phyloP scores from a whole-genome alignment of 148 eudicot genomes.

The Pharnaceum exiguum region DNA sequence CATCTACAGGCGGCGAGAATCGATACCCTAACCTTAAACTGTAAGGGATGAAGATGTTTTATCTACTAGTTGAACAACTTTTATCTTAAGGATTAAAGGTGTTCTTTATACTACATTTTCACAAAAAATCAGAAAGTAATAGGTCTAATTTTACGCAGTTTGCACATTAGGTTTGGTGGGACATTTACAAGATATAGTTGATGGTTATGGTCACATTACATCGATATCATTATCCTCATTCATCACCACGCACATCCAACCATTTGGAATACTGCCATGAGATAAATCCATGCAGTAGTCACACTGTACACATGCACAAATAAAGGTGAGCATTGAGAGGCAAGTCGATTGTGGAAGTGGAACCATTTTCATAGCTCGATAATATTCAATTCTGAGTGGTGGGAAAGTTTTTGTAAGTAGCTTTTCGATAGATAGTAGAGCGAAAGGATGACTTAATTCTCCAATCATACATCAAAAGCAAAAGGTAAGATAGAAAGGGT shows the following conservation, averaged over 20 bases:
- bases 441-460: neutral
- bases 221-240: neutral
- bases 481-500: constrained; percentile 7
- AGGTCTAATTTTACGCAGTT: too few relatives aligned
- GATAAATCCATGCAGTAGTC: too few relatives aligned
- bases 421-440: constrained; percentile 1
- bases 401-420: constrained; percentile 4
- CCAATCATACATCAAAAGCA: neutral
- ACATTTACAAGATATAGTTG: neutral
- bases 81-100: too few relatives aligned
- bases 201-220: constrained; percentile 4
- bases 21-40: too few relatives aligned
- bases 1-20: too few relatives aligned
- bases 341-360: constrained; percentile 14
- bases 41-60: too few relatives aligned
- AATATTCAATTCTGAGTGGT: constrained; percentile 9
- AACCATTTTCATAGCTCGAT: neutral
- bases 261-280: too few relatives aligned
- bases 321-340: constrained; percentile 5
- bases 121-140: too few relatives aligned
- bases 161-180: too few relatives aligned
- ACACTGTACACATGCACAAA: too few relatives aligned
- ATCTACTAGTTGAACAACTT: too few relatives aligned
- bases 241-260: neutral
- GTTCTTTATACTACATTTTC: too few relatives aligned